Conservation (phyloP, 2,329 filamentous ascomycete genomes). For the Ilyonectria mors-panacis region DNA sequence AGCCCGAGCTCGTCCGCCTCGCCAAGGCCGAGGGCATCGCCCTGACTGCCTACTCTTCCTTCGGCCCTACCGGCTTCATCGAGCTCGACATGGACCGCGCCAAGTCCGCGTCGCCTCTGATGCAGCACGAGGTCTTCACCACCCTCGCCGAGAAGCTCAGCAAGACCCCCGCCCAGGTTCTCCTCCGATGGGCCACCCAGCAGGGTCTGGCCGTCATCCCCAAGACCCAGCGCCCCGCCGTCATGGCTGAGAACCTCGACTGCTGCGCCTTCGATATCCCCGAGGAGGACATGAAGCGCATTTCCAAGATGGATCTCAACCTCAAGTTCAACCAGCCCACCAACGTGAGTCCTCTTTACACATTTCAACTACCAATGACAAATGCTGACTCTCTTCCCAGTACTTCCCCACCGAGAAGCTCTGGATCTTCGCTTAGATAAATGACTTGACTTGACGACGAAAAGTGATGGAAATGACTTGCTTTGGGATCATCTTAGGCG, state of each 20-base stretch:
- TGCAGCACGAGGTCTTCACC: conserved; percentile 78
- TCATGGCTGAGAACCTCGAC: conserved; percentile 77
- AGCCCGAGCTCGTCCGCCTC: conserved; percentile 78
- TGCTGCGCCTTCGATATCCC: conserved; percentile 76
- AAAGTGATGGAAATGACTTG: conserved; percentile 39
- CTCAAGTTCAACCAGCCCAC: conserved; percentile 85
- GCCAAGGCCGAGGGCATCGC: conserved; percentile 79
- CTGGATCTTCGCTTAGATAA: conserved; percentile 69
- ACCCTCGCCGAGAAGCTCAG: conserved; percentile 77
- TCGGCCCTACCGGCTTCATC: conserved; percentile 84
- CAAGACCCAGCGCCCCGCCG: conserved; percentile 73
- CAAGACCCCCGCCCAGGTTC: conserved; percentile 84
- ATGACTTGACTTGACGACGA: conserved; percentile 35
- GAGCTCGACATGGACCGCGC: conserved; percentile 78
- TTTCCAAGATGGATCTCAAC: conserved; percentile 74
- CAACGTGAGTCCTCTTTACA: conserved; percentile 66
- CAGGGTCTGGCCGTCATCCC: conserved; percentile 85
- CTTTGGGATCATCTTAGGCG: conserved; percentile 47
- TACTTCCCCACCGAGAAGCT: conserved; percentile 71
- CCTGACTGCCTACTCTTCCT: conserved; percentile 88
- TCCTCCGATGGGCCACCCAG: conserved; percentile 91
- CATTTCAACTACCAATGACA: neutral
- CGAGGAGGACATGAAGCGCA: conserved; percentile 76
- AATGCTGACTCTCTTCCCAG: conserved; percentile 51
- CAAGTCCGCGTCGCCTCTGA: conserved; percentile 75